A percentile compares a stretch with the other conserved stretches of the same genome.
Evolutionary conservation across 2,329 filamentous ascomycete species (phyloP).

Genomic region (Colletotrichum sojae): DNA sequence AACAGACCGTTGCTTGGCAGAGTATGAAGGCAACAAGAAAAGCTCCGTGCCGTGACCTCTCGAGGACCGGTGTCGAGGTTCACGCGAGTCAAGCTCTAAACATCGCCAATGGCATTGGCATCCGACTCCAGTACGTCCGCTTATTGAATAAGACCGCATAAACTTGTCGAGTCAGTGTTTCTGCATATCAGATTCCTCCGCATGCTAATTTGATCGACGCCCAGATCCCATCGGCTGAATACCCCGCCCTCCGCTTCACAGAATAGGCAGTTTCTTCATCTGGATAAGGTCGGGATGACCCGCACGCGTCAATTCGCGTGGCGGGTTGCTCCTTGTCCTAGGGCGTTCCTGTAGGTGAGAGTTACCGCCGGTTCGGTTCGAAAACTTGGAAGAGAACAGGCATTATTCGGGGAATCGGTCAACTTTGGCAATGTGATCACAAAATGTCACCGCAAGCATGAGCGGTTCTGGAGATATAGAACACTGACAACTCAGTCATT

Average conservation of each 20-base stretch:
- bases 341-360: not conserved
- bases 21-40: not conserved
- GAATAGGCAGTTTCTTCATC: too few relatives aligned
- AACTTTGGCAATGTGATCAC: not conserved
- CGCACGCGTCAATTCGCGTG: too few relatives aligned
- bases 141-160: too few relatives aligned
- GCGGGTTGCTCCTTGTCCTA: constrained; percentile 4
- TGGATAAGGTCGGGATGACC: too few relatives aligned
- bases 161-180: too few relatives aligned
- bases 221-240: too few relatives aligned
- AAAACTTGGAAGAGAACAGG: constrained; percentile 8
- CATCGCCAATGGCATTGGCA: not conserved
- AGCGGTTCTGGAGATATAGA: not conserved
- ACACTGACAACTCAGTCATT: not conserved
- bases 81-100: not conserved
- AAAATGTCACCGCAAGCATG: constrained; percentile 1
- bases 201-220: too few relatives aligned
- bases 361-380: not conserved
- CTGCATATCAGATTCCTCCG: too few relatives aligned
- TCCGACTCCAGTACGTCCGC: not conserved
- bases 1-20: not conserved
- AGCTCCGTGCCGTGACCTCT: not conserved
- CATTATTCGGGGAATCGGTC: not conserved
- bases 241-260: too few relatives aligned
- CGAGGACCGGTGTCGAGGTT: not conserved